Percentiles rank a stretch among this genome's conserved stretches.
These are phyloP conservation scores for Sabuloglossum arenarium DNA, from an alignment of 495 filamentous ascomycete genomes.

Conservation along the genomic window DNA sequence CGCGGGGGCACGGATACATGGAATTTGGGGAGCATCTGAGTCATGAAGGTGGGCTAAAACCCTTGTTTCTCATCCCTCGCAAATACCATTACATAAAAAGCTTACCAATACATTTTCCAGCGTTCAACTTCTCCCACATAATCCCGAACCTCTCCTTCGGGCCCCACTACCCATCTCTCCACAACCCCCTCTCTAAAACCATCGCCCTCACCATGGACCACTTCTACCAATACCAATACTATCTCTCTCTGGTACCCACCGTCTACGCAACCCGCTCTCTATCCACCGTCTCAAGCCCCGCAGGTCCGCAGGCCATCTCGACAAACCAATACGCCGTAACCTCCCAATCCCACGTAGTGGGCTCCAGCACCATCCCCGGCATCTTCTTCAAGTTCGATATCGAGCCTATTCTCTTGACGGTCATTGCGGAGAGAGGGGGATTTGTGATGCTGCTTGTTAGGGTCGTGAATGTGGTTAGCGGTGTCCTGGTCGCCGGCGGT, in stretches of 20 bases:
- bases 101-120: too few species aligned
- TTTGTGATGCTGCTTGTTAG: slow-evolving; percentile 57
- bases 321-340: slow-evolving; percentile 98
- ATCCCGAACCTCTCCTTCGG: slow-evolving; percentile 94
- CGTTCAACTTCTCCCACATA: slow-evolving; percentile 97
- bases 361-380: slow-evolving; percentile 57
- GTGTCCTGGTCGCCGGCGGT: slow-evolving; percentile 39
- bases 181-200: slow-evolving; percentile 86
- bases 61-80: slow-evolving; percentile 5
- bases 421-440: slow-evolving; percentile 61
- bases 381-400: slow-evolving; percentile 99
- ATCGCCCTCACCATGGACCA: slow-evolving; percentile 49
- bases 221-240: slow-evolving; percentile 98
- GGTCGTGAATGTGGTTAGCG: slow-evolving; percentile 43
- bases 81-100: too few species aligned
- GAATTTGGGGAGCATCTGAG: slow-evolving; percentile 66
- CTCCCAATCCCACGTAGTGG: slow-evolving; percentile 47
- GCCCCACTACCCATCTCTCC: slow-evolving; percentile 77
- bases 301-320: slow-evolving; percentile 33
- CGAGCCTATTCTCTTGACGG: slow-evolving; percentile 74
- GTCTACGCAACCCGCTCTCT: slow-evolving; percentile 38
- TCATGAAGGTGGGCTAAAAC: slow-evolving; percentile 38
- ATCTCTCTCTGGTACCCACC: slow-evolving; percentile 91
- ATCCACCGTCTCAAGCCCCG: slow-evolving; percentile 10
- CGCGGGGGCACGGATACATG: slow-evolving; percentile 78